Percentiles rank a stretch among this genome's conserved stretches.
These are phyloP conservation scores for Amyloporia xantha DNA, from an alignment of 768 basidiomycete species.

Conservation along the genomic window DNA sequence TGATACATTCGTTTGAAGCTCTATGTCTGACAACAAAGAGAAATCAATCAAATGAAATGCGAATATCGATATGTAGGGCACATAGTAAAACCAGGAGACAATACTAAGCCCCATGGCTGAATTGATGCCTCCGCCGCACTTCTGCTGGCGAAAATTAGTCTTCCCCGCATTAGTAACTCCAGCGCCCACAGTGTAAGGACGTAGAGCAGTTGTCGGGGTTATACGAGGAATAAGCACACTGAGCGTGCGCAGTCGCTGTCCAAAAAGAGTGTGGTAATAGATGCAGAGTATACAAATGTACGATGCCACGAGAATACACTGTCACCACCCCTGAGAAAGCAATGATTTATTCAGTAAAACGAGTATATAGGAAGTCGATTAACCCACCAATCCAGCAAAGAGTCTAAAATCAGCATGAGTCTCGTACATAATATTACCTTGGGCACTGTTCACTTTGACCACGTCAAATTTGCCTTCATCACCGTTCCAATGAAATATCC, in stretches of 20 bases:
- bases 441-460: slow-evolving; percentile 39
- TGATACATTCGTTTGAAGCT: not conserved
- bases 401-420: slow-evolving; percentile 40
- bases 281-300: not conserved
- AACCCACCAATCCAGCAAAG: slow-evolving; percentile 35
- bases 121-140: slow-evolving; percentile 9
- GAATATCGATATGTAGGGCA: slow-evolving; percentile 13
- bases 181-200: slow-evolving; percentile 11
- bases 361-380: slow-evolving; percentile 5
- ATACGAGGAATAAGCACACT: not conserved
- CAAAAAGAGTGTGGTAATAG: not conserved
- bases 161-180: slow-evolving; percentile 24
- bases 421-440: slow-evolving; percentile 27
- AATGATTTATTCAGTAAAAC: not conserved
- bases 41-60: not conserved
- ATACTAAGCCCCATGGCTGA: slow-evolving; percentile 6
- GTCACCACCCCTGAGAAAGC: slow-evolving; percentile 13
- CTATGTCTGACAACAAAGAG: not conserved
- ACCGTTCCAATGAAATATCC: slow-evolving; percentile 48
- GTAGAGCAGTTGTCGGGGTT: slow-evolving; percentile 22
- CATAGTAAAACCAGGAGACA: slow-evolving; percentile 12
- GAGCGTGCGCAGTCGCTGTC: not conserved
- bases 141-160: slow-evolving; percentile 2
- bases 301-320: not conserved
- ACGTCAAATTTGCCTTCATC: slow-evolving; percentile 31